phyloP scores from a whole-genome alignment of 73 alveolate genomes.

The Symbiodinium natans region DNA sequence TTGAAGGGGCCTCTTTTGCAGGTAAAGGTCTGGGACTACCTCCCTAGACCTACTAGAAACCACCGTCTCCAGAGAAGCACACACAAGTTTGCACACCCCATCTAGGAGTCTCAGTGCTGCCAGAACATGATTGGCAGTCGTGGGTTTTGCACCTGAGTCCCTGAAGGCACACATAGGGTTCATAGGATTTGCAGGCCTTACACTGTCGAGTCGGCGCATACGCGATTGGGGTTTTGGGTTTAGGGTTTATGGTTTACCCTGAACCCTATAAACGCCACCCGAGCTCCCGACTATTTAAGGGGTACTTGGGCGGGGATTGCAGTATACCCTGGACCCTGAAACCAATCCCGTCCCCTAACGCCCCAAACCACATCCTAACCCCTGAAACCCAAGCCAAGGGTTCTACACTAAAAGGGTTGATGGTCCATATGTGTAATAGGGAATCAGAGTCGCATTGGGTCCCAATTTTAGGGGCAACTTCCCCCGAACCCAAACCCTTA shows the following conservation, averaged over 20 bases:
- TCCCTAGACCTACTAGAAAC: not conserved
- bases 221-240: not conserved
- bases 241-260: not conserved
- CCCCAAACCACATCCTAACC: too few relatives aligned
- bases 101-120: not conserved
- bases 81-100: not conserved
- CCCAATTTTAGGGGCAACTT: not conserved
- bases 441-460: not conserved
- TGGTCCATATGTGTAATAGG: too few relatives aligned
- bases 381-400: too few relatives aligned
- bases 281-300: not conserved
- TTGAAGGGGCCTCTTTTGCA: not conserved
- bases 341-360: too few relatives aligned
- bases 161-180: not conserved
- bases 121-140: not conserved
- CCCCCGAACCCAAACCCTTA: not conserved
- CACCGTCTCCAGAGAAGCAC: not conserved
- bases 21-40: not conserved
- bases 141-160: not conserved
- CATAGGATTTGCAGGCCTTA: not conserved
- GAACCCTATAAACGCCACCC: not conserved
- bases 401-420: too few relatives aligned
- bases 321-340: too few relatives aligned
- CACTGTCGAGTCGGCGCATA: not conserved
- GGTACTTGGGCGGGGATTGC: too few relatives aligned